Base-by-base conservation (phyloP, 2,329 filamentous ascomycete genomes). In the Juglanconis oblonga region DNA sequence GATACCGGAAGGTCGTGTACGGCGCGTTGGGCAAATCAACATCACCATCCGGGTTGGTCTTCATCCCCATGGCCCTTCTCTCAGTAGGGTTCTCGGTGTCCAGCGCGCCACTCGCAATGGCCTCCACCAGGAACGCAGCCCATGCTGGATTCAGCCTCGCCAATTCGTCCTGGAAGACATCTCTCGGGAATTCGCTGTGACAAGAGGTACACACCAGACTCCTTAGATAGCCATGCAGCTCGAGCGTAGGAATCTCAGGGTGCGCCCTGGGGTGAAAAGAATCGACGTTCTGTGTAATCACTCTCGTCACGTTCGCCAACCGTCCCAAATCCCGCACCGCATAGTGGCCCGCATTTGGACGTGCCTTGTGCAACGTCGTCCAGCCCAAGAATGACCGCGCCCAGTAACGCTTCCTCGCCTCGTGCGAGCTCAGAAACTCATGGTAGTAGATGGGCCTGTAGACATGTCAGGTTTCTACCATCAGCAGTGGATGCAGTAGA, bases 211-310 rank as follows among this genome's bases (percentile, higher is more conserved):
- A 99, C 55, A 92, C 83, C 35, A 92, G 83, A 35, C 88, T 86
- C 65, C 93, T 85, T 52, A 99, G 81, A 74, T 95, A 96, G 66
- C 95, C 95, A 73, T 99, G 95, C 53, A 99, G 81, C 74, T 98
- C 94, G 50, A 96, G 78, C 9, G 91, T 95, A 5, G 85, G 82
- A 48, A 93, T 75, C 9, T 79, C 71, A 0, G 92, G 91, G 73
- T 97, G 93, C 1, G 92, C 89, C 61, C 77, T 77, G 2, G 83
- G 80, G 74, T 99, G 95, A 72, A 99, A 96, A 2, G 92, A 97
- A 76, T 99, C 95, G 55, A 99, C 95, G 71, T 98, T 98, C 72
- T 99, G 95, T 45, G 95, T 98, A 66, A 99, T 87, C 61, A 97
- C 90, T 56, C 79, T 85, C 59, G 82, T 84, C 47, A 97, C 79